A percentile compares a stretch with the other conserved stretches of the same genome.
These are phyloP conservation scores for Berberis vulgaris DNA, from an alignment of 164 flowering plant genomes.

Conservation along the genomic window DNA sequence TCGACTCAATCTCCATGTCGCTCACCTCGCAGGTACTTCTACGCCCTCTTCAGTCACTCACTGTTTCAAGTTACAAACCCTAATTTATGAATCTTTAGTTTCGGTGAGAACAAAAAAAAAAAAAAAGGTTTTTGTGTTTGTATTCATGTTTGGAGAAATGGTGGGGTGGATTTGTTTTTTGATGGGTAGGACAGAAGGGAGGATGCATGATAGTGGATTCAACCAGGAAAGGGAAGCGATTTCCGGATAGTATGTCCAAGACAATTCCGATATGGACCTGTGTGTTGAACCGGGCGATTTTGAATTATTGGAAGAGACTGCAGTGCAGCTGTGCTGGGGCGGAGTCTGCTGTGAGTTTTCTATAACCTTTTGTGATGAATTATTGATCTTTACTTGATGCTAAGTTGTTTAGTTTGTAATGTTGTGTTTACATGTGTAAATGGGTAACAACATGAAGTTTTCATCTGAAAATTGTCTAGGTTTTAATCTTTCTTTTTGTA, in stretches of 20 bases:
- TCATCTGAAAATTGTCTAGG: too few species aligned
- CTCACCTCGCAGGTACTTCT: conserved; percentile 62
- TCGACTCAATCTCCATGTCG: conserved; percentile 88
- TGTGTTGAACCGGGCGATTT: conserved; percentile 66
- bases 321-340: background rate
- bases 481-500: too few species aligned
- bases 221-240: conserved; percentile 86
- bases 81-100: too few species aligned
- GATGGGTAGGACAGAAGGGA: conserved; percentile 73
- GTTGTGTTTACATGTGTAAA: too few species aligned
- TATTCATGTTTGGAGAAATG: too few species aligned
- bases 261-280: conserved; percentile 97
- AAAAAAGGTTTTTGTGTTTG: background rate
- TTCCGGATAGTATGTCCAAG: conserved; percentile 98
- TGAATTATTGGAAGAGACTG: conserved; percentile 20
- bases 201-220: conserved; percentile 93
- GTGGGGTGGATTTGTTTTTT: conserved; percentile 8
- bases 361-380: background rate
- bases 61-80: background rate
- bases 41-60: too few species aligned
- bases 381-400: background rate
- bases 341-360: conserved; percentile 6
- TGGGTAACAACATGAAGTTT: too few species aligned
- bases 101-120: too few species aligned
- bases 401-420: too few species aligned